Percentiles rank a stretch among this genome's conserved stretches.
These are phyloP conservation scores for Phytophthora sansomeana DNA, from an alignment of 352 stramenopile genomes.

Conservation along the genomic window DNA sequence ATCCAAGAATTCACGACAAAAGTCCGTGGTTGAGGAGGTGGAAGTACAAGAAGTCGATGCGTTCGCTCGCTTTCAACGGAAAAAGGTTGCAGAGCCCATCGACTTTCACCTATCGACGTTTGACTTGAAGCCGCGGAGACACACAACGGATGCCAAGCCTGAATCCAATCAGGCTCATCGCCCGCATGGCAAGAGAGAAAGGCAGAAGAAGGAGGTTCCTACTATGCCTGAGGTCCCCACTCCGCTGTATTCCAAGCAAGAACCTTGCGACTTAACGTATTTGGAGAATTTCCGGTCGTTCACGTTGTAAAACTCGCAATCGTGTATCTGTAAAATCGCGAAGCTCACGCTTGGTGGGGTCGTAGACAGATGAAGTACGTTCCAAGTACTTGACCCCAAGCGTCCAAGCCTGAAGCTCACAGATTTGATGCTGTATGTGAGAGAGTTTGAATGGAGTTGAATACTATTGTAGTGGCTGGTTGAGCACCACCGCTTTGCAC, in stretches of 20 bases:
- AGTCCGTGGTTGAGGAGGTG: constrained; percentile 1
- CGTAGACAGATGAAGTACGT: background rate
- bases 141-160: constrained; percentile 1
- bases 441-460: constrained; percentile 10
- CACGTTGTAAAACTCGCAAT: constrained; percentile 28
- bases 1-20: background rate
- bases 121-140: constrained; percentile 26
- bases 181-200: constrained; percentile 10
- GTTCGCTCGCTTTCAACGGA: constrained; percentile 13
- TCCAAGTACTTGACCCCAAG: background rate
- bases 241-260: constrained; percentile 27
- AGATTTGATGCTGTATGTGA: constrained; percentile 14
- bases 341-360: background rate
- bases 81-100: constrained; percentile 19
- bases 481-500: no score
- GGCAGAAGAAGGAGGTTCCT: constrained; percentile 5
- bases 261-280: constrained; percentile 40
- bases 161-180: constrained; percentile 8
- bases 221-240: no score
- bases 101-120: constrained; percentile 48
- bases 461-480: no score
- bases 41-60: background rate
- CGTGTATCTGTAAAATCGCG: background rate
- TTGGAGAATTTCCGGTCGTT: constrained; percentile 37
- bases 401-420: background rate